These are phyloP conservation scores for Adansonia madagascariensis DNA, from an alignment of 441 rosid genomes.

Conservation along the genomic window DNA sequence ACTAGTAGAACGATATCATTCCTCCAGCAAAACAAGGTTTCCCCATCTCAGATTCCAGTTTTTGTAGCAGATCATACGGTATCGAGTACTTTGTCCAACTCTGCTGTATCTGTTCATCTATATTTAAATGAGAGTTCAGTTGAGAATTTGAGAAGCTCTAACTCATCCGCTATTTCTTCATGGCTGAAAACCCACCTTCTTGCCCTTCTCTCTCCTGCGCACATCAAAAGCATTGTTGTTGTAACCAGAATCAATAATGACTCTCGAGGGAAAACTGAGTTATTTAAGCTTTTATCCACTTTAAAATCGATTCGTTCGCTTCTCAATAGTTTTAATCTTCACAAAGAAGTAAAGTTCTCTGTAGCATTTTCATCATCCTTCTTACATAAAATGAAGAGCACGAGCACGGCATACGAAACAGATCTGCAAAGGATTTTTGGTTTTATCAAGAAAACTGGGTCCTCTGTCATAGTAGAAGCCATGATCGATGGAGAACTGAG, in stretches of 20 bases:
- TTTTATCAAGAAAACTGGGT: constrained; percentile 36
- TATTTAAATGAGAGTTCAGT: constrained; percentile 36
- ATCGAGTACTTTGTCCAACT: constrained; percentile 27
- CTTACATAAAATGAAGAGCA: constrained; percentile 42
- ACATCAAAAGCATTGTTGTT: constrained; percentile 37
- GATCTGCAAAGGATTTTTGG: constrained; percentile 36
- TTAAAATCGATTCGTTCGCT: constrained; percentile 43
- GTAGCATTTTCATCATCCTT: constrained; percentile 44
- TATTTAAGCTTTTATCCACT: constrained; percentile 37
- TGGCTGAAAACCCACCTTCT: constrained; percentile 43
- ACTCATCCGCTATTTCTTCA: constrained; percentile 35
- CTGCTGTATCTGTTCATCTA: constrained; percentile 41
- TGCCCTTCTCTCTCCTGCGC: constrained; percentile 31
- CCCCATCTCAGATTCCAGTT: constrained; percentile 34
- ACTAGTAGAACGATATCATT: constrained; percentile 23
- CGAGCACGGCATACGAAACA: constrained; percentile 22
- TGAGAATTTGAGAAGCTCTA: constrained; percentile 33
- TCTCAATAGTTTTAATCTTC: constrained; percentile 27
- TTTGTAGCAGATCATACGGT: constrained; percentile 32
- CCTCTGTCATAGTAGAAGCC: constrained; percentile 42
- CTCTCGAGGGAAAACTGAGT: constrained; percentile 24
- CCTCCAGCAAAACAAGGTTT: constrained; percentile 38
- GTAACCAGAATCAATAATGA: constrained; percentile 27
- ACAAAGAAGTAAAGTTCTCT: constrained; percentile 40
- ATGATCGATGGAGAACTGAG: constrained; percentile 9